phyloP scores from a whole-genome alignment of 2,329 filamentous ascomycete genomes.

The Periconia digitata region DNA sequence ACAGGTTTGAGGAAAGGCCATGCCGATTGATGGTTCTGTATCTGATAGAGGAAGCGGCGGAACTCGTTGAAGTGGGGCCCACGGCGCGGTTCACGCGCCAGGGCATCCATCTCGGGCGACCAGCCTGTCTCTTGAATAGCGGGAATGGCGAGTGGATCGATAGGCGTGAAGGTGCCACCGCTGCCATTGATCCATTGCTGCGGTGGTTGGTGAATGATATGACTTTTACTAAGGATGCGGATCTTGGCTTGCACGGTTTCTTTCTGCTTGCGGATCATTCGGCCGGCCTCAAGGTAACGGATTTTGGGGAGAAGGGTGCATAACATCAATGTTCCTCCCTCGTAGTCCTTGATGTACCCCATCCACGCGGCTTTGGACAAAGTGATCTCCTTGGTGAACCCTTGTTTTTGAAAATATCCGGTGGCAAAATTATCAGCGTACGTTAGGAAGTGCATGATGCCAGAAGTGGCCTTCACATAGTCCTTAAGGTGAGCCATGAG shows the following conservation, averaged over 20 bases:
- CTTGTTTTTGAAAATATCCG: constrained; percentile 98
- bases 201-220: constrained; percentile 83
- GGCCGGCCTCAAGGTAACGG: constrained; percentile 87
- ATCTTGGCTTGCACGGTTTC: constrained; percentile 95
- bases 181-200: constrained; percentile 77
- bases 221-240: constrained; percentile 82
- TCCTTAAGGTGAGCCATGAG: constrained; percentile 98
- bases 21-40: constrained; percentile 88
- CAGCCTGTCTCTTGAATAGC: constrained; percentile 89
- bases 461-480: constrained; percentile 94
- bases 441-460: constrained; percentile 98
- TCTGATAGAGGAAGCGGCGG: constrained; percentile 86
- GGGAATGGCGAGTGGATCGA: constrained; percentile 80
- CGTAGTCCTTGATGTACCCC: constrained; percentile 99
- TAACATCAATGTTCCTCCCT: constrained; percentile 99
- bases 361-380: constrained; percentile 91
- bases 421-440: constrained; percentile 99
- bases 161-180: constrained; percentile 62
- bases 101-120: constrained; percentile 96
- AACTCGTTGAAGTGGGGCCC: constrained; percentile 96
- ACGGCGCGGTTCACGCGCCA: constrained; percentile 90
- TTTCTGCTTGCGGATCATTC: constrained; percentile 97
- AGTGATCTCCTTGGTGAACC: constrained; percentile 97
- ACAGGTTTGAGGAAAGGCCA: constrained; percentile 97
- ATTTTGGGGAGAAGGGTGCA: constrained; percentile 96